These are phyloP conservation scores for Stipa capillata DNA, from an alignment of 176 grass and related monocot genomes.

Conservation along the genomic window DNA sequence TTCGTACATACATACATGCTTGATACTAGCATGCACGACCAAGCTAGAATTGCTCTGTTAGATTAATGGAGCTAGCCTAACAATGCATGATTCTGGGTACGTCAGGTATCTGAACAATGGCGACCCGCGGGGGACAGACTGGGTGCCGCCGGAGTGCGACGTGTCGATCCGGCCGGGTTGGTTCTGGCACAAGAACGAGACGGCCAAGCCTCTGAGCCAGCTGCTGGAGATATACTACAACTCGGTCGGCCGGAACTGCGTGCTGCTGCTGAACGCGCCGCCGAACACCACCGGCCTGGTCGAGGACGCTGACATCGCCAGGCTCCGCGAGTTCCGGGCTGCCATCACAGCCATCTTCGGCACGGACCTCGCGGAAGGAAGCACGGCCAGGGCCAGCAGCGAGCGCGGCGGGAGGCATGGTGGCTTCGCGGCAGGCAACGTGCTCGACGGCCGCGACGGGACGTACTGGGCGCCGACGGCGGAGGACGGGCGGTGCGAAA, in stretches of 20 bases:
- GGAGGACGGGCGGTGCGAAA: neutral
- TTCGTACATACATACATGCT: neutral
- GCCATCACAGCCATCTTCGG: slow-evolving; percentile 56
- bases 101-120: slow-evolving; percentile 77
- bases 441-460: slow-evolving; percentile 57
- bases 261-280: slow-evolving; percentile 89
- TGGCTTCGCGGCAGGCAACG: slow-evolving; percentile 43
- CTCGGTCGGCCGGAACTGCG: slow-evolving; percentile 88
- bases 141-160: slow-evolving; percentile 96
- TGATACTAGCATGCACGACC: neutral
- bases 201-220: slow-evolving; percentile 61
- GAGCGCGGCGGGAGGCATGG: slow-evolving; percentile 37
- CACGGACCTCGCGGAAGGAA: slow-evolving; percentile 54
- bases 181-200: slow-evolving; percentile 97
- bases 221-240: slow-evolving; percentile 89
- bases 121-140: slow-evolving; percentile 56
- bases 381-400: slow-evolving; percentile 52
- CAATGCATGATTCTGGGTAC: neutral
- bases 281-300: slow-evolving; percentile 70
- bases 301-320: slow-evolving; percentile 44
- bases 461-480: slow-evolving; percentile 66
- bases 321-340: slow-evolving; percentile 57
- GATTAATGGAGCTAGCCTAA: neutral
- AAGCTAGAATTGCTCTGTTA: neutral
- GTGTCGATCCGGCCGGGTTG: slow-evolving; percentile 86